Conservation (phyloP, 2,329 filamentous ascomycete genomes). For the Aspergillus intermedius region DNA sequence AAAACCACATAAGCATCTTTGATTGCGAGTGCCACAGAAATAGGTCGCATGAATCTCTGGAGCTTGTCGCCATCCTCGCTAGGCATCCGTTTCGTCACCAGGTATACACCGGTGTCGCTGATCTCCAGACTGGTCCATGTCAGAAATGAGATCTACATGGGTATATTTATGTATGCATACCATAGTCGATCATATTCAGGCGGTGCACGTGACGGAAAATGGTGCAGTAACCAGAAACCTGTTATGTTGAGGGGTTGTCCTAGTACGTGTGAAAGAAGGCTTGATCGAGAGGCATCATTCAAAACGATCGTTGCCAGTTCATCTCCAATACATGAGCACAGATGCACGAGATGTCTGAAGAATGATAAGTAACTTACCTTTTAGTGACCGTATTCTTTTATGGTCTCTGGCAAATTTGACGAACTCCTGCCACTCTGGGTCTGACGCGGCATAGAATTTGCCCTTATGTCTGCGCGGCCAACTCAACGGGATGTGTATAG, state of each 20-base stretch:
- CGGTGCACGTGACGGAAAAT: slow-evolving; percentile 54
- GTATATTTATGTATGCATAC: slow-evolving; percentile 36
- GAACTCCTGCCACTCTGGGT: slow-evolving; percentile 60
- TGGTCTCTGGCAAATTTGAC: slow-evolving; percentile 52
- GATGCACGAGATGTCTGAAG: not conserved
- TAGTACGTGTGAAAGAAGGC: slow-evolving; percentile 38
- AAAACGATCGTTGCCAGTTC: slow-evolving; percentile 43
- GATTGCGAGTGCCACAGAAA: slow-evolving; percentile 26
- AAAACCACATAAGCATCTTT: slow-evolving; percentile 28
- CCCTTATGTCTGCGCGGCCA: slow-evolving; percentile 36
- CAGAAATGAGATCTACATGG: slow-evolving; percentile 2
- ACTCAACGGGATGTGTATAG: slow-evolving; percentile 57
- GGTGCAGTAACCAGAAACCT: slow-evolving; percentile 55
- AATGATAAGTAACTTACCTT: slow-evolving; percentile 23
- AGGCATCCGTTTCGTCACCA: slow-evolving; percentile 22
- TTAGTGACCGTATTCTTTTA: slow-evolving; percentile 44
- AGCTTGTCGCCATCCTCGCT: slow-evolving; percentile 26
- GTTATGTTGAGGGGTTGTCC: slow-evolving; percentile 47
- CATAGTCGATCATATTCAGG: slow-evolving; percentile 55
- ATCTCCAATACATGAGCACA: slow-evolving; percentile 26
- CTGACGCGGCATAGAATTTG: slow-evolving; percentile 30
- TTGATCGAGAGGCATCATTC: slow-evolving; percentile 38
- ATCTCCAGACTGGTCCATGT: slow-evolving; percentile 22
- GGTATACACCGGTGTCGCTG: slow-evolving; percentile 18
- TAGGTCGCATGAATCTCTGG: slow-evolving; percentile 23